phyloP scores from a whole-genome alignment of 352 stramenopile species.

The Elongisporangium anandrum region DNA sequence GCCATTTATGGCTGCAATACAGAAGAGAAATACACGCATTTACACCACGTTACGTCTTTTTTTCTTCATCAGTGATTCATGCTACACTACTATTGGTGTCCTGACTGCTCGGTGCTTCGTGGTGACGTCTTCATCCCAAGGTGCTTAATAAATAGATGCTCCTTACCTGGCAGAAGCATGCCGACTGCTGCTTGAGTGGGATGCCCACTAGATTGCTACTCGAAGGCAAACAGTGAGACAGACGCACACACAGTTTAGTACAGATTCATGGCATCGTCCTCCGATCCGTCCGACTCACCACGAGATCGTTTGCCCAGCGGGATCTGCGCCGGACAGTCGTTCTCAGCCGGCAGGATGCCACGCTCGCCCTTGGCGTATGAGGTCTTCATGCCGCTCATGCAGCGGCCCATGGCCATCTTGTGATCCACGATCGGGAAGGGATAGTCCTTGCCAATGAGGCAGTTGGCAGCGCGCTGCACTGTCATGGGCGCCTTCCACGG shows the following conservation, averaged over 20 bases:
- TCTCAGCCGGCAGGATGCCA: slow-evolving; percentile 14
- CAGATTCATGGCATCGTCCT: neutral
- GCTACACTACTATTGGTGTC: neutral
- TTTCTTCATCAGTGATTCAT: neutral
- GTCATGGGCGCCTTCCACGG: slow-evolving; percentile 93
- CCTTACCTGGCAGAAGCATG: neutral
- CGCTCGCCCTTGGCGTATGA: slow-evolving; percentile 71
- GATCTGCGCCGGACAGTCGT: neutral
- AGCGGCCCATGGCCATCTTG: slow-evolving; percentile 82
- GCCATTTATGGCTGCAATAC: too few relatives aligned
- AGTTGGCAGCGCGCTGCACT: slow-evolving; percentile 81
- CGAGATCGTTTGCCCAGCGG: neutral
- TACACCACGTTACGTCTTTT: neutral
- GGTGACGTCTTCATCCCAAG: neutral
- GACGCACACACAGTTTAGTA: neutral
- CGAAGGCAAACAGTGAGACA: neutral
- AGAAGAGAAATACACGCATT: too few relatives aligned
- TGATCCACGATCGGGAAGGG: slow-evolving; percentile 94
- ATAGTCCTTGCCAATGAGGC: slow-evolving; percentile 92
- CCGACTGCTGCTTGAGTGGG: neutral
- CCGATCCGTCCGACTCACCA: neutral
- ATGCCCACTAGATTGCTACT: neutral
- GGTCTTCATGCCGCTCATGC: slow-evolving; percentile 90
- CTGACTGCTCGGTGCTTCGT: neutral
- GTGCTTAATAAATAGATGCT: neutral